Evolutionary conservation across 768 basidiomycete genomes (phyloP).

Genomic region (Ephemerocybe angulata): DNA sequence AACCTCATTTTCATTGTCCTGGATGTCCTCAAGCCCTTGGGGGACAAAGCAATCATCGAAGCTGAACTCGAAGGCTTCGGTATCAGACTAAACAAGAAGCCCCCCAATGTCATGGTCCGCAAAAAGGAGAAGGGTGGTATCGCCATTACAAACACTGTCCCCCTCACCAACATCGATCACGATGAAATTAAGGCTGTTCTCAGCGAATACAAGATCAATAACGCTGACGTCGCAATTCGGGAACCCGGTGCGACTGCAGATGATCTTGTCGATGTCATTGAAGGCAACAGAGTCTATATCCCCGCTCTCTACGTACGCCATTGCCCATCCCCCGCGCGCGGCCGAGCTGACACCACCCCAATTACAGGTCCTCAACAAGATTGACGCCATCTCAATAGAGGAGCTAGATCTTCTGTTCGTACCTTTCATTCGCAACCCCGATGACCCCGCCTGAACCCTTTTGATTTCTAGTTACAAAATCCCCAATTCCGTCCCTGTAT

Average conservation of each 20-base stretch:
- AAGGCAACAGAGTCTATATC: conserved; percentile 94
- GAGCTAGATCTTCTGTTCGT: conserved; percentile 87
- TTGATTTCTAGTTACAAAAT: conserved; percentile 82
- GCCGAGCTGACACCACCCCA: neutral
- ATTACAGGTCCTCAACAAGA: conserved; percentile 79
- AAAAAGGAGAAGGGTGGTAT: conserved; percentile 91
- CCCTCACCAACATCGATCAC: conserved; percentile 90
- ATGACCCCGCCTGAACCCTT: neutral
- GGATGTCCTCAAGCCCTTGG: conserved; percentile 96
- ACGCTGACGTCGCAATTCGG: conserved; percentile 88
- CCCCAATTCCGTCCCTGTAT: conserved; percentile 91
- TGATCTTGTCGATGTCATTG: conserved; percentile 95
- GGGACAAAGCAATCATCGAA: conserved; percentile 91
- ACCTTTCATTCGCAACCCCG: neutral
- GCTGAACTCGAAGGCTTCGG: conserved; percentile 96
- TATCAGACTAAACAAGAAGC: conserved; percentile 91
- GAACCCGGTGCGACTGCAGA: conserved; percentile 91
- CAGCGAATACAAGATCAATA: conserved; percentile 88
- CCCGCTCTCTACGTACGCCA: conserved; percentile 80
- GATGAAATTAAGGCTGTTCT: conserved; percentile 95
- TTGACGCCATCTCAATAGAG: conserved; percentile 97
- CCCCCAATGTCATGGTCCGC: conserved; percentile 80
- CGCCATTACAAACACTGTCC: conserved; percentile 94
- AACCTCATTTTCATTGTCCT: conserved; percentile 98
- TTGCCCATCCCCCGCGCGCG: neutral